phyloP scores from a whole-genome alignment of 345 rosid genomes.

The Euphorbia pulcherrima region DNA sequence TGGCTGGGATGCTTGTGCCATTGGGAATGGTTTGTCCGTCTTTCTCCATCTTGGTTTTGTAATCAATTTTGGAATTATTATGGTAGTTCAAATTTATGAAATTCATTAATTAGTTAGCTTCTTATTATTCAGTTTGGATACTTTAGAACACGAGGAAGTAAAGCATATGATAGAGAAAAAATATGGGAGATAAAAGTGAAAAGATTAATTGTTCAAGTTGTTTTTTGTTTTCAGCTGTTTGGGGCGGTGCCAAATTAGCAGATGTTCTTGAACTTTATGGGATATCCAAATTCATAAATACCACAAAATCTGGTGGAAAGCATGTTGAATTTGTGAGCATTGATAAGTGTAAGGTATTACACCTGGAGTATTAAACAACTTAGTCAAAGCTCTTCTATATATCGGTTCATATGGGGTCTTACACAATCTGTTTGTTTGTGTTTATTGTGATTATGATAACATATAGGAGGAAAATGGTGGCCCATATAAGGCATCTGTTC shows the following conservation, averaged over 20 bases:
- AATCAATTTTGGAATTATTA: not conserved
- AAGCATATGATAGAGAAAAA: not conserved
- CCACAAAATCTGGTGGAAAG: slow-evolving; percentile 61
- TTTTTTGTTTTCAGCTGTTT: slow-evolving; percentile 53
- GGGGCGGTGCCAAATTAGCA: slow-evolving; percentile 85
- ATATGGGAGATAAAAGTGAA: not conserved
- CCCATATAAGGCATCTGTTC: slow-evolving; percentile 95
- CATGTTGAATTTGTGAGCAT: slow-evolving; percentile 96
- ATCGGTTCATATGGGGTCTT: not conserved
- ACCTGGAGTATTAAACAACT: not conserved
- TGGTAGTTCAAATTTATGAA: not conserved
- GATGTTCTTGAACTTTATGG: slow-evolving; percentile 83
- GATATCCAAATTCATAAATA: slow-evolving; percentile 50
- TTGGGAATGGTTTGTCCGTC: slow-evolving; percentile 76
- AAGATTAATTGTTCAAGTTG: slow-evolving; percentile 7
- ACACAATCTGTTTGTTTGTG: slow-evolving; percentile 1
- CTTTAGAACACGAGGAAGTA: not conserved
- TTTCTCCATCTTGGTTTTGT: not conserved
- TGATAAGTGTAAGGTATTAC: slow-evolving; percentile 82
- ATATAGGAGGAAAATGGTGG: slow-evolving; percentile 96
- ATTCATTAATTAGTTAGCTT: not conserved
- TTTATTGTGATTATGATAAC: slow-evolving; percentile 8
- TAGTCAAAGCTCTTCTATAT: slow-evolving; percentile 5
- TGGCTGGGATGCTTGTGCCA: slow-evolving; percentile 93
- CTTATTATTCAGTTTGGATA: not conserved